Conservation (phyloP, 805 yeast species). For the Candida suzukii region DNA sequence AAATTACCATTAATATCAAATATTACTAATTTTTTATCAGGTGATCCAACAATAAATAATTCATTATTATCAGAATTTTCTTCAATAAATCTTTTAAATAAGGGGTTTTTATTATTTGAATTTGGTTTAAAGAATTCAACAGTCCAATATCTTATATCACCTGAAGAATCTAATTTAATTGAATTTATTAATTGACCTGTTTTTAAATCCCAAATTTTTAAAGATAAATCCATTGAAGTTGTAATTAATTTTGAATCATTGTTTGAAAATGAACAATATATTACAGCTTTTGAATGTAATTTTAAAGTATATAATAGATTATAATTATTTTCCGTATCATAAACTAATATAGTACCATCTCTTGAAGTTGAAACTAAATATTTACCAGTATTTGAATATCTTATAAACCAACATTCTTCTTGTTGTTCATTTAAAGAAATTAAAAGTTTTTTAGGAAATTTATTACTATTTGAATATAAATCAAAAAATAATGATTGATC, state of each 20-base stretch:
- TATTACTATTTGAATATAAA: constrained; percentile 1
- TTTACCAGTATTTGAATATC: constrained; percentile 72
- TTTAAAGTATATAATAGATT: constrained; percentile 28
- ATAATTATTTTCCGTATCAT: constrained; percentile 50
- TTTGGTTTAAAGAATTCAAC: constrained; percentile 76
- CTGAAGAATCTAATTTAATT: background rate
- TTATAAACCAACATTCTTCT: constrained; percentile 80
- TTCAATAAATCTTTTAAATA: constrained; percentile 14
- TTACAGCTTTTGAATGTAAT: constrained; percentile 47
- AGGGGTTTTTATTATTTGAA: too few relatives aligned
- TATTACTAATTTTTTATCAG: constrained; percentile 56
- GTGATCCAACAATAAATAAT: constrained; percentile 65
- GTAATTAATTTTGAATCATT: constrained; percentile 61
- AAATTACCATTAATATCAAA: constrained; percentile 32
- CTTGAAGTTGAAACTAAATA: constrained; percentile 72
- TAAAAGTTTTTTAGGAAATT: constrained; percentile 42
- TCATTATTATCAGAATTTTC: constrained; percentile 15
- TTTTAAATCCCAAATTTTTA: constrained; percentile 60
- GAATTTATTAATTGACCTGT: constrained; percentile 23
- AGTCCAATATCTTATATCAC: constrained; percentile 35
- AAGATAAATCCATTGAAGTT: constrained; percentile 64
- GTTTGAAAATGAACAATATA: constrained; percentile 71
- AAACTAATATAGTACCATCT: constrained; percentile 57
- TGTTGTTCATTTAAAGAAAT: constrained; percentile 45
- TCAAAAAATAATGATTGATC: constrained; percentile 4